Conservation (phyloP, 2,329 filamentous ascomycete genomes). For the Raffaelea deltoideospora region DNA sequence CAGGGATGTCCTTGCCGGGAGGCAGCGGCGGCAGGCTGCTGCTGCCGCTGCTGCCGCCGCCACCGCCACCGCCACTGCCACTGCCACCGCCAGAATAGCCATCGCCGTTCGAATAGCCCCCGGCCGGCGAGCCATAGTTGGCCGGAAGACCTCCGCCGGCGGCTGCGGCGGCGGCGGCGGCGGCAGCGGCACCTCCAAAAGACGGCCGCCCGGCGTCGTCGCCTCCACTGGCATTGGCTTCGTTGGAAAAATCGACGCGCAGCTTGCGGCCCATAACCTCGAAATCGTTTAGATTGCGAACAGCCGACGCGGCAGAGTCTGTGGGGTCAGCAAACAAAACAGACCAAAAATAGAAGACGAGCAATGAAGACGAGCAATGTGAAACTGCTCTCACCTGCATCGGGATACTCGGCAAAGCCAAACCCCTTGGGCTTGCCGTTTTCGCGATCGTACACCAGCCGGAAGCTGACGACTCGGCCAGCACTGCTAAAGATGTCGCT, state of each 20-base stretch:
- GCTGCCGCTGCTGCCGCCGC: constrained; percentile 5
- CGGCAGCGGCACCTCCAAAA: too few relatives aligned
- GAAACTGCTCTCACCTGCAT: constrained; percentile 52
- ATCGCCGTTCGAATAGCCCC: neutral
- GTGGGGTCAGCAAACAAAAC: too few relatives aligned
- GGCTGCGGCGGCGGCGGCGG: too few relatives aligned
- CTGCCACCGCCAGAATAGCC: neutral
- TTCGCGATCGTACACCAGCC: constrained; percentile 88
- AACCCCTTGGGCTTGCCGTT: constrained; percentile 92
- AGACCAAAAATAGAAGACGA: too few relatives aligned
- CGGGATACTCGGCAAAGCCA: constrained; percentile 90
- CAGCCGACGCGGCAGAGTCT: constrained; percentile 78
- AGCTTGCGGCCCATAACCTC: constrained; percentile 92
- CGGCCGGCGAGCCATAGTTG: too few relatives aligned
- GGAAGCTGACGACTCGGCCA: constrained; percentile 81
- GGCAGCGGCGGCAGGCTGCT: constrained; percentile 61
- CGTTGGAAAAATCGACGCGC: constrained; percentile 90
- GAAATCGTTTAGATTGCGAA: constrained; percentile 88
- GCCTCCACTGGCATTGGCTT: constrained; percentile 60
- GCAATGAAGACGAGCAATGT: constrained; percentile 3
- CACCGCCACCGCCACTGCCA: neutral
- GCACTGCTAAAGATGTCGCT: constrained; percentile 83
- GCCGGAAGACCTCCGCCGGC: too few relatives aligned
- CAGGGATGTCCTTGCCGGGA: constrained; percentile 67
- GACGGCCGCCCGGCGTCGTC: constrained; percentile 21